These are phyloP conservation scores for Torulaspora delbrueckii DNA, from an alignment of 805 yeast genomes.

Conservation along the genomic window DNA sequence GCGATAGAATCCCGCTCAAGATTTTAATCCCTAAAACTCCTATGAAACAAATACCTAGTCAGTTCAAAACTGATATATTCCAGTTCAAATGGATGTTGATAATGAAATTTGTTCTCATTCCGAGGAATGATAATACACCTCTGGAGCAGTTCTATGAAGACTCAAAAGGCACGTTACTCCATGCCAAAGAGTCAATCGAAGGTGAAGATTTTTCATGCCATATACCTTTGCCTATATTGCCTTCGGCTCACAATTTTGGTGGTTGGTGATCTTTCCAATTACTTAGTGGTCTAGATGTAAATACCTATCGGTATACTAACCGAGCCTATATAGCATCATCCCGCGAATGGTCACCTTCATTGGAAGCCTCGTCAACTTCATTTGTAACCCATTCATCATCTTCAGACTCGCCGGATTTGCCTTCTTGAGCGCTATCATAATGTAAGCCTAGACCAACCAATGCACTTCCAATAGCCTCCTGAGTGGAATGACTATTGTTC, in stretches of 20 bases:
- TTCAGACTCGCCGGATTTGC: neutral
- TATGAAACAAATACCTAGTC: slow-evolving; percentile 34
- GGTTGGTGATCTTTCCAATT: slow-evolving; percentile 36
- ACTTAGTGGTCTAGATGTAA: neutral
- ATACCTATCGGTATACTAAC: too few relatives aligned
- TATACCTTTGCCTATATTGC: slow-evolving; percentile 43
- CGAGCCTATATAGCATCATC: too few relatives aligned
- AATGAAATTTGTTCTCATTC: slow-evolving; percentile 36
- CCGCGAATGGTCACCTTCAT: neutral
- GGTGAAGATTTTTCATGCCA: slow-evolving; percentile 42
- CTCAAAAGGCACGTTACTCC: slow-evolving; percentile 34
- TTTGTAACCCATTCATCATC: neutral
- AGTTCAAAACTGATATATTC: slow-evolving; percentile 40
- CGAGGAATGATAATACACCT: slow-evolving; percentile 16
- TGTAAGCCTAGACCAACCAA: slow-evolving; percentile 26
- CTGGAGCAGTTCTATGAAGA: slow-evolving; percentile 35
- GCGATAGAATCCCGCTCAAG: slow-evolving; percentile 27
- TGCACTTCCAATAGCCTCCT: slow-evolving; percentile 23
- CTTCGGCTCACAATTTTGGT: slow-evolving; percentile 44
- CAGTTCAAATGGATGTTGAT: slow-evolving; percentile 38
- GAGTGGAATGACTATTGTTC: slow-evolving; percentile 12
- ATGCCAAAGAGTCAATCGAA: slow-evolving; percentile 34
- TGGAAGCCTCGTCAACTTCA: neutral
- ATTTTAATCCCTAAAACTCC: slow-evolving; percentile 35
- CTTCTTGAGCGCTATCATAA: slow-evolving; percentile 5